A percentile compares a stretch with the other conserved stretches of the same genome.
These are phyloP conservation scores for Colletotrichum cordylinicola DNA, from an alignment of 2,329 filamentous ascomycete species.

Conservation along the genomic window DNA sequence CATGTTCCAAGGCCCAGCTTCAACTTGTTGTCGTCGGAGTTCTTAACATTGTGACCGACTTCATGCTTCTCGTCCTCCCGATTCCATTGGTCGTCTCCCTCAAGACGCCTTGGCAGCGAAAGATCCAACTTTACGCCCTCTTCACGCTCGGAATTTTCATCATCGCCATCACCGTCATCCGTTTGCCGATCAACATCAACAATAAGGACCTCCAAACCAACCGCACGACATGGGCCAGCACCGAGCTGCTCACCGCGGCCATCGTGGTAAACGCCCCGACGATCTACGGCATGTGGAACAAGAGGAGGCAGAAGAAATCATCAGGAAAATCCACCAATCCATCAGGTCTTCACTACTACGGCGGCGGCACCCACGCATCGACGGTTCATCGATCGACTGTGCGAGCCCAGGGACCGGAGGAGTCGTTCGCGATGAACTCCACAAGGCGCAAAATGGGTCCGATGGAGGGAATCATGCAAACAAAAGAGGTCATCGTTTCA, in stretches of 20 bases:
- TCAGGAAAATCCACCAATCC: conserved; percentile 22
- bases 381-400: conserved; percentile 11
- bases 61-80: conserved; percentile 33
- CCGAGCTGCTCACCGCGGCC: conserved; percentile 33
- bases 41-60: conserved; percentile 37
- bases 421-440: conserved; percentile 3
- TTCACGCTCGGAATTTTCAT: conserved; percentile 45
- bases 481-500: conserved; percentile 17
- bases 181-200: conserved; percentile 40
- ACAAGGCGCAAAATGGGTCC: conserved; percentile 1
- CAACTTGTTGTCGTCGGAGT: conserved; percentile 38
- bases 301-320: conserved; percentile 25
- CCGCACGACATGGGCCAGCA: conserved; percentile 42
- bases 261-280: conserved; percentile 43
- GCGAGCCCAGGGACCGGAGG: neutral
- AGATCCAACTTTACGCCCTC: conserved; percentile 35
- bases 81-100: conserved; percentile 34
- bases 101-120: conserved; percentile 32
- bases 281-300: conserved; percentile 39
- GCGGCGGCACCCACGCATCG: neutral
- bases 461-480: conserved; percentile 20
- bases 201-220: conserved; percentile 38
- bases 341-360: conserved; percentile 13
- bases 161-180: conserved; percentile 42
- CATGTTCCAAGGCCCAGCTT: conserved; percentile 33